phyloP scores from a whole-genome alignment of 345 rosid genomes.

The Isatis tinctoria region DNA sequence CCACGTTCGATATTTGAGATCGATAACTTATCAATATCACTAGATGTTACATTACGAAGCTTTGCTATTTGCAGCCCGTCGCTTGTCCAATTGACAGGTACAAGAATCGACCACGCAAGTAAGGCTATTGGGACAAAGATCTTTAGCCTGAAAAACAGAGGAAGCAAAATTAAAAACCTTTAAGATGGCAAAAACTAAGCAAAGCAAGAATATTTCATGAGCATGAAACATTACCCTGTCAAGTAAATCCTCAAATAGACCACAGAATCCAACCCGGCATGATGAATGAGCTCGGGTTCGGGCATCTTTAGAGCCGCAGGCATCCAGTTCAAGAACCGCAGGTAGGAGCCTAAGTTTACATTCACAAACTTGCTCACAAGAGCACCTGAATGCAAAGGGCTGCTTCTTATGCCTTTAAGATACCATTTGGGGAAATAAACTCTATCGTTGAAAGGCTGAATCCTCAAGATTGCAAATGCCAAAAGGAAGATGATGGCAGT shows the following conservation, averaged over 20 bases:
- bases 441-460: conserved; percentile 93
- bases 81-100: conserved; percentile 84
- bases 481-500: conserved; percentile 71
- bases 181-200: neutral
- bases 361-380: conserved; percentile 70
- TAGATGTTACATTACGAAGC: conserved; percentile 58
- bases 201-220: conserved; percentile 1
- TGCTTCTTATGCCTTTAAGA: conserved; percentile 73
- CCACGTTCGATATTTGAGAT: conserved; percentile 64
- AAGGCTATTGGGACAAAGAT: conserved; percentile 74
- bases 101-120: conserved; percentile 75
- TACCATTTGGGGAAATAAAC: conserved; percentile 98
- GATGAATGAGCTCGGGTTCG: conserved; percentile 84
- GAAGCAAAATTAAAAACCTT: neutral
- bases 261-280: conserved; percentile 95
- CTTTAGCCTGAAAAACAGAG: conserved; percentile 54
- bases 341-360: conserved; percentile 58
- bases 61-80: conserved; percentile 40
- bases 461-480: conserved; percentile 79
- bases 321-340: conserved; percentile 87
- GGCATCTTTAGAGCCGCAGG: conserved; percentile 92
- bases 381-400: conserved; percentile 59
- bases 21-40: conserved; percentile 86
- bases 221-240: conserved; percentile 52
- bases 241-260: conserved; percentile 91